Conservation (phyloP, 148 eudicot species). For the Diospyros kaki region DNA sequence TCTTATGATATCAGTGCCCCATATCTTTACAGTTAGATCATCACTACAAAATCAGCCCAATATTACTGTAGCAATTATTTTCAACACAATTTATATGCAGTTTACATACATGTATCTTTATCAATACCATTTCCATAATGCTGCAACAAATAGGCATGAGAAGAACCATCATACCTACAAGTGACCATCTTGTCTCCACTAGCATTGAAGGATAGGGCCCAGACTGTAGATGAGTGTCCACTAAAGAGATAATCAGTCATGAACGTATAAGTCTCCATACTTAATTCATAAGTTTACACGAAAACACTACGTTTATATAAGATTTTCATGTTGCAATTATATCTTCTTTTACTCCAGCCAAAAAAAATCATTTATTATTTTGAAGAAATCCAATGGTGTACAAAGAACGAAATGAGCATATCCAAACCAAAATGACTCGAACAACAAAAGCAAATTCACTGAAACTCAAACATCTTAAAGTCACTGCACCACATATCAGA, state of each 20-base stretch:
- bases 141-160: constrained; percentile 9
- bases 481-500: not conserved
- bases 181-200: constrained; percentile 86
- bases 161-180: constrained; percentile 59
- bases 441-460: not conserved
- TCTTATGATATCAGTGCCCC: constrained; percentile 58
- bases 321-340: not conserved
- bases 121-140: not conserved
- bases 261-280: not conserved
- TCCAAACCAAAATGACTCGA: not conserved
- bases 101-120: not conserved
- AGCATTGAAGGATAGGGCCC: constrained; percentile 80
- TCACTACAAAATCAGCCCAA: constrained; percentile 54
- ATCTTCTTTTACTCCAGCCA: no score
- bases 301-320: not conserved
- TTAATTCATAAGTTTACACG: not conserved
- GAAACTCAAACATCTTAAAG: not conserved
- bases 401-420: not conserved
- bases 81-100: not conserved
- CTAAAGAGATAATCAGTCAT: constrained; percentile 38
- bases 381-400: no score
- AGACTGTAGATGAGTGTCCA: constrained; percentile 89
- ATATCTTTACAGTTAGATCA: constrained; percentile 83
- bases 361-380: no score
- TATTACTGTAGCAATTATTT: not conserved